Evolutionary conservation across 2,329 filamentous ascomycete species (phyloP).

Genomic region (Sclerotinia trifoliorum): DNA sequence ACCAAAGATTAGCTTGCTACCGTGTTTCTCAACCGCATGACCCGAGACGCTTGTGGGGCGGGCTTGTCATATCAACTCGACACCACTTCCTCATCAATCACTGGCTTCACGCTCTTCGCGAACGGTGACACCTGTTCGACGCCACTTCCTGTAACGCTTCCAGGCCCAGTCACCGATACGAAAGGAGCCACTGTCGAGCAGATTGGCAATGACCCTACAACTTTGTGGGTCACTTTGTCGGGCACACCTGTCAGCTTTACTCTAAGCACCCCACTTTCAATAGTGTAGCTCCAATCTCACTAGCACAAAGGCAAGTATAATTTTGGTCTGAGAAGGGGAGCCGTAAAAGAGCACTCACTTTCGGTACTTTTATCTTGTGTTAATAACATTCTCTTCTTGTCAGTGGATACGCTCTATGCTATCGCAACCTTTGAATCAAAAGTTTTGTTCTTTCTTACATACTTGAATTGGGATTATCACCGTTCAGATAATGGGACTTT

Average conservation of each 20-base stretch:
- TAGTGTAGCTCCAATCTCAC: slow-evolving; percentile 3
- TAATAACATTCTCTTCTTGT: slow-evolving; percentile 17
- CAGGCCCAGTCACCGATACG: slow-evolving; percentile 35
- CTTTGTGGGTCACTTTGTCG: slow-evolving; percentile 49
- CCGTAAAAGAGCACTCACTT: neutral
- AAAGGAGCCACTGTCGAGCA: slow-evolving; percentile 42
- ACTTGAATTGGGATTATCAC: slow-evolving; percentile 18
- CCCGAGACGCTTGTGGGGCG: slow-evolving; percentile 30
- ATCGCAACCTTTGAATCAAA: neutral
- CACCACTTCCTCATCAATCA: slow-evolving; percentile 28
- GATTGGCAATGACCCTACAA: slow-evolving; percentile 53
- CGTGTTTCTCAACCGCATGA: slow-evolving; percentile 50
- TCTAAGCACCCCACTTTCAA: slow-evolving; percentile 25
- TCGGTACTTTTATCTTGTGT: neutral
- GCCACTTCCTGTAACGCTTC: slow-evolving; percentile 39
- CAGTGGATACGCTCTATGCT: slow-evolving; percentile 2
- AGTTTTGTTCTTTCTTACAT: neutral
- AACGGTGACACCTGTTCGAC: slow-evolving; percentile 29
- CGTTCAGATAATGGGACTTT: neutral
- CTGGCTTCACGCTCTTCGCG: slow-evolving; percentile 45
- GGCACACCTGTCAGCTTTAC: slow-evolving; percentile 48
- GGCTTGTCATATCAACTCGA: slow-evolving; percentile 27
- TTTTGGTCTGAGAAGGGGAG: neutral
- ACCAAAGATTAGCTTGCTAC: slow-evolving; percentile 16
- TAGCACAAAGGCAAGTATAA: neutral